Evolutionary conservation across 2,329 filamentous ascomycete species (phyloP).

Genomic region (Zymoseptoria crescenta): DNA sequence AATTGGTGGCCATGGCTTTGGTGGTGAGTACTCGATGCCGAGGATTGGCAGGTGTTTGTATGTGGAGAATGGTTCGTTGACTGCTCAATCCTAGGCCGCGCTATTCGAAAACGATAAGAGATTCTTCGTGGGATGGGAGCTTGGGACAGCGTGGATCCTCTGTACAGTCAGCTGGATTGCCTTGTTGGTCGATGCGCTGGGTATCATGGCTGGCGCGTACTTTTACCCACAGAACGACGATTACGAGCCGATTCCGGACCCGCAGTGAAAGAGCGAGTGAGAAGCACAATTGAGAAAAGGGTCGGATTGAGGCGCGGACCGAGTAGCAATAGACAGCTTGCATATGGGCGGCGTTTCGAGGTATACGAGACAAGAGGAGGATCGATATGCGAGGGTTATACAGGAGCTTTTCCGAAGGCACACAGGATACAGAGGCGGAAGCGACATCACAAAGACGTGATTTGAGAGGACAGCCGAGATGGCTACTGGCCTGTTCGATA

Average conservation of each 20-base stretch:
- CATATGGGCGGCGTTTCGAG: background rate
- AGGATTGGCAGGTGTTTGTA: background rate
- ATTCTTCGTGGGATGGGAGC: conserved; percentile 73
- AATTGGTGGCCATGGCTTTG: conserved; percentile 70
- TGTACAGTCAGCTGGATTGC: conserved; percentile 53
- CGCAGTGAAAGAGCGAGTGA: background rate
- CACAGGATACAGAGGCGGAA: background rate
- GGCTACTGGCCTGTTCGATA: background rate
- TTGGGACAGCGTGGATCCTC: conserved; percentile 73
- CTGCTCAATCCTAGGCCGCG: conserved; percentile 55
- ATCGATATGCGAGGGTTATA: background rate
- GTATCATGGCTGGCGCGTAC: conserved; percentile 59
- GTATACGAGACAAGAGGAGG: background rate
- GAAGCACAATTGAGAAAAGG: background rate
- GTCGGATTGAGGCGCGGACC: background rate
- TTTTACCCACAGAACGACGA: conserved; percentile 72
- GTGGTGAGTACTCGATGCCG: conserved; percentile 53
- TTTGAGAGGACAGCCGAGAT: background rate
- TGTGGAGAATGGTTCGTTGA: conserved; percentile 4
- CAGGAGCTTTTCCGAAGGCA: background rate
- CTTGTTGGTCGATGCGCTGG: conserved; percentile 45
- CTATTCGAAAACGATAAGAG: conserved; percentile 75
- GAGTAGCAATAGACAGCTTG: background rate
- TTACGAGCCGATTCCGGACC: conserved; percentile 61
- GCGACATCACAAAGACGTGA: background rate